Evolutionary conservation across 768 basidiomycete genomes (phyloP).

Genomic region (Lentinus brumalis): DNA sequence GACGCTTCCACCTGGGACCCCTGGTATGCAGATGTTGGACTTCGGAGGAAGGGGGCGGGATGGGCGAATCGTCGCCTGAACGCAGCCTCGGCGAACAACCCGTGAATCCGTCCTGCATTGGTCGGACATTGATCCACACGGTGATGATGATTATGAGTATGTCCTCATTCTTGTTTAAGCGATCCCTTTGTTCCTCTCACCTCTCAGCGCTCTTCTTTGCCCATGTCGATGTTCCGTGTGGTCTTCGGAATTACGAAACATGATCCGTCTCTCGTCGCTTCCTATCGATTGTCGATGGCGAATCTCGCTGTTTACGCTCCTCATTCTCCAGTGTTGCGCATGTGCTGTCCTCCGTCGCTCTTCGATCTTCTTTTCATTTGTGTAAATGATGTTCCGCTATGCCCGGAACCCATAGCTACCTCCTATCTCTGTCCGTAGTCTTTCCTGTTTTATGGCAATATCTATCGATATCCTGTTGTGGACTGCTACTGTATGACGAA

Average conservation of each 20-base stretch:
- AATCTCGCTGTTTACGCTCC: conserved; percentile 3
- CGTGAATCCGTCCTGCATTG: no score
- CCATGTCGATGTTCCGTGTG: neutral
- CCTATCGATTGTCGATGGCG: no score
- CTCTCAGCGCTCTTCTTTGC: neutral
- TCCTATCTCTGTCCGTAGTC: neutral
- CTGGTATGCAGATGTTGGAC: conserved; percentile 12
- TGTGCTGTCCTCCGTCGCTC: conserved; percentile 11
- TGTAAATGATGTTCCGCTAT: no score
- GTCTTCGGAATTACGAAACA: neutral
- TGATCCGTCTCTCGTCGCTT: no score
- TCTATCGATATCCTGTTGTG: conserved; percentile 12
- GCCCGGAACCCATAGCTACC: no score
- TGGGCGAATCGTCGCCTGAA: conserved; percentile 16
- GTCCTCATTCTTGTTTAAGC: neutral
- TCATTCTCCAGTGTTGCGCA: conserved; percentile 1
- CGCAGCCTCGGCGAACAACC: no score
- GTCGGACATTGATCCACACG: no score
- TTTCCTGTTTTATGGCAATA: neutral
- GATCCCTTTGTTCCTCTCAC: no score
- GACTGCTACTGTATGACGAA: neutral
- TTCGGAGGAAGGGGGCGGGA: neutral
- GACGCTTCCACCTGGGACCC: conserved; percentile 24
- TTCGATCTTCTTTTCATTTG: neutral
- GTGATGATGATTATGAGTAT: no score